phyloP scores from a whole-genome alignment of 257 asterid genomes.

The Catharanthus roseus region DNA sequence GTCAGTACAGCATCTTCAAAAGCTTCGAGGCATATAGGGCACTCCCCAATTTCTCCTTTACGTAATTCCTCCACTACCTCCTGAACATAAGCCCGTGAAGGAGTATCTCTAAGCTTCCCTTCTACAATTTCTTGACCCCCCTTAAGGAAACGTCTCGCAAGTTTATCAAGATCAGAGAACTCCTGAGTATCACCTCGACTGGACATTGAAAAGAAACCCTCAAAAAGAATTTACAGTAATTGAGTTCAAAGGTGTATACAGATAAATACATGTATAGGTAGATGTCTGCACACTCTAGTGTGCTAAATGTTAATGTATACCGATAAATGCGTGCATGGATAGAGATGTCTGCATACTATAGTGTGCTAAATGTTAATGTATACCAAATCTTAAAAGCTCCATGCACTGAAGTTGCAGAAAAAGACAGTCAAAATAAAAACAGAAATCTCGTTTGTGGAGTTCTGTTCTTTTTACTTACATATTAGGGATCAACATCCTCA shows the following conservation, averaged over 20 bases:
- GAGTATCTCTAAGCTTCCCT: conserved; percentile 51
- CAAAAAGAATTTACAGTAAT: conserved; percentile 11
- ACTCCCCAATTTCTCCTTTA: conserved; percentile 88
- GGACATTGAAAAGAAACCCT: conserved; percentile 27
- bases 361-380: no score
- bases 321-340: no score
- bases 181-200: conserved; percentile 99
- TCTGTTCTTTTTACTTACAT: neutral
- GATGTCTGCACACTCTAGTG: neutral
- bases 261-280: neutral
- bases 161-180: conserved; percentile 86
- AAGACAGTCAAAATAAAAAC: neutral
- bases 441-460: neutral
- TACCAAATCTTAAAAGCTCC: conserved; percentile 3
- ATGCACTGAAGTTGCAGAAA: neutral
- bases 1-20: conserved; percentile 98
- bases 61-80: conserved; percentile 88
- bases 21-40: conserved; percentile 97
- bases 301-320: neutral
- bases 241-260: neutral
- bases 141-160: conserved; percentile 75
- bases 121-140: conserved; percentile 49
- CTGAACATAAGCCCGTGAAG: conserved; percentile 80
- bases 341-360: no score
- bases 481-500: neutral